phyloP scores from a whole-genome alignment of 169 alveolate species.

The Cytauxzoon felis region DNA sequence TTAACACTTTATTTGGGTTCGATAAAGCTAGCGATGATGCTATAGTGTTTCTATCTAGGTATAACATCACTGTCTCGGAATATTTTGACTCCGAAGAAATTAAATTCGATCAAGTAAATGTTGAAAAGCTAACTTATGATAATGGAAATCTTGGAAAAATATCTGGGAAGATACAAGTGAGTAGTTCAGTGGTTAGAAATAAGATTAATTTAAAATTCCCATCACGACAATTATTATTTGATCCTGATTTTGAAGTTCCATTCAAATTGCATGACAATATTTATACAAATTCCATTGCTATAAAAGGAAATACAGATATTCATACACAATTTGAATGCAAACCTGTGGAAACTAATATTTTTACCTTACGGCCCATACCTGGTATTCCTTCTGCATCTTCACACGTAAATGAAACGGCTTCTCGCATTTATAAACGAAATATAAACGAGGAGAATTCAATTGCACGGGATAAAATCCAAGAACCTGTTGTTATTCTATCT shows the following conservation, averaged over 20 bases:
- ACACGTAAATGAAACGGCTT: neutral
- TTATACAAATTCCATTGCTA: conserved; percentile 7
- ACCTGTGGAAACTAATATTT: neutral
- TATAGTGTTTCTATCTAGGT: conserved; percentile 12
- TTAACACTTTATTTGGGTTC: conserved; percentile 34
- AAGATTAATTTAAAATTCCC: neutral
- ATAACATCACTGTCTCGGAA: conserved; percentile 3
- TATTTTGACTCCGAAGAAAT: neutral
- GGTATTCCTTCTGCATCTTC: neutral
- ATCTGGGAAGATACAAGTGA: conserved; percentile 21
- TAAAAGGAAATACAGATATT: neutral
- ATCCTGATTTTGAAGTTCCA: conserved; percentile 60
- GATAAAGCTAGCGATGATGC: conserved; percentile 32
- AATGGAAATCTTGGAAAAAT: conserved; percentile 17
- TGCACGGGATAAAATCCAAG: no score
- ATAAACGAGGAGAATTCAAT: no score
- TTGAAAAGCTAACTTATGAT: conserved; percentile 14
- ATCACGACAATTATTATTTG: conserved; percentile 50
- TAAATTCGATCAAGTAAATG: conserved; percentile 15
- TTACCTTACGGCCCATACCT: neutral
- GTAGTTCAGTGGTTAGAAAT: neutral
- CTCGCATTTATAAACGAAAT: neutral
- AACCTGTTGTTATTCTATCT: no score
- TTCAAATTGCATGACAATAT: conserved; percentile 9
- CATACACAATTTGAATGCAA: neutral